phyloP scores from a whole-genome alignment of 441 rosid species.

The Adansonia grandidieri region DNA sequence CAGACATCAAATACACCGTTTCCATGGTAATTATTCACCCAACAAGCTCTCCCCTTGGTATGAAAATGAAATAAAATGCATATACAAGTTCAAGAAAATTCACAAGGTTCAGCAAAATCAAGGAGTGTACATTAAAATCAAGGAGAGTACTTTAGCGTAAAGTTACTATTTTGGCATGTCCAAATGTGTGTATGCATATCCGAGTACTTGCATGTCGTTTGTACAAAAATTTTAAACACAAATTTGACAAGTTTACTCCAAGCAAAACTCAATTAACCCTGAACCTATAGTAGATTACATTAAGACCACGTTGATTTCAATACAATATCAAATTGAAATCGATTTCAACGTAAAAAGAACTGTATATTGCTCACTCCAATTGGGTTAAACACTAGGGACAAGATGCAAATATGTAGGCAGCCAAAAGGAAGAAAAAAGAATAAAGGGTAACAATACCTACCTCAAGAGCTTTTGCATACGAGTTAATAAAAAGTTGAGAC shows the following conservation, averaged over 20 bases:
- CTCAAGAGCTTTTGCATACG: conserved; percentile 99
- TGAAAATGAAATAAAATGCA: not conserved
- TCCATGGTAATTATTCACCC: not conserved
- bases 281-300: not conserved
- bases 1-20: not conserved
- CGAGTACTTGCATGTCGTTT: not conserved
- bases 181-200: not conserved
- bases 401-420: not conserved
- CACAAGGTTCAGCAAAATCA: conserved; percentile 12
- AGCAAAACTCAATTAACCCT: not conserved
- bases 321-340: not conserved
- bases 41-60: not conserved
- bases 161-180: not conserved
- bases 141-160: not conserved
- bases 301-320: not conserved
- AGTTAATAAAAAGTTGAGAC: conserved; percentile 91
- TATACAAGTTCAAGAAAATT: not conserved
- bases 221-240: not conserved
- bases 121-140: not conserved
- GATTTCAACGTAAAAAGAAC: not conserved
- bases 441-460: conserved; percentile 41
- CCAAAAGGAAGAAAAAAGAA: not conserved
- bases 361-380: not conserved
- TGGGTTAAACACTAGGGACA: not conserved
- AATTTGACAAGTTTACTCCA: not conserved